Base-by-base conservation (phyloP, 2,329 filamentous ascomycete genomes). In the Paecilomyces variotii region DNA sequence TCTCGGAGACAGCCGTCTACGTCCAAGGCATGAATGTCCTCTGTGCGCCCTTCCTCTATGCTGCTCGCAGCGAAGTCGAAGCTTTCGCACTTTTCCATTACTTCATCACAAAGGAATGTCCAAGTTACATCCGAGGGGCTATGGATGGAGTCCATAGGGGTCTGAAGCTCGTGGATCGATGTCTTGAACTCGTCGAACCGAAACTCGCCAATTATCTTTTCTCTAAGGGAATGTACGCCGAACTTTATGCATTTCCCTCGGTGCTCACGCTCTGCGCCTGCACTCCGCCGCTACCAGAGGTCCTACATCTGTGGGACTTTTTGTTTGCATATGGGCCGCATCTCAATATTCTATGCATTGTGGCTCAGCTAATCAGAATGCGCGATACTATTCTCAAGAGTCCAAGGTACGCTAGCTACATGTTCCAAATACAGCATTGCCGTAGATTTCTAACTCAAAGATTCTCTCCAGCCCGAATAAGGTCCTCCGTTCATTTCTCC, bases 21-120 rank as follows among this genome's bases (percentile, higher is more conserved):
- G 93, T 99, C 2, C 94, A 99, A 75, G 94, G 94, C 64, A 97
- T 99, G 93, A 99, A 99, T 71, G 94, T 99, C 49, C 84, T 99
- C 14, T 93, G 92, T 9, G 94, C 94, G 0, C 94, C 94, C 0
- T 97, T 99, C 70, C 81, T 99, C 53, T 99, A 99, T 72, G 91
- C 91, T 4, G 92, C 94, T 1, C 87, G 91, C 59, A 96, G 91
- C 72, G 94, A 99, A 76, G 88, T 92, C 5, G 92, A 99, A 76
- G 94, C 94, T 1, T 99, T 96, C 67, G 87, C 90, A 4, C 88
- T 91, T 1, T 97, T 99, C 68, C 87, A 96, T 71, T 87, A 86
- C 51, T 88, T 97, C 63, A 85, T 99, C 62, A 95, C 91, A 1
- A 81, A 83, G 57, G 93, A 97, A 73, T 92, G 90, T 64, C 94